Percentiles rank a stretch among this genome's conserved stretches.
Conservation (phyloP, 345 rosid species). For the Syzygium jambos region DNA sequence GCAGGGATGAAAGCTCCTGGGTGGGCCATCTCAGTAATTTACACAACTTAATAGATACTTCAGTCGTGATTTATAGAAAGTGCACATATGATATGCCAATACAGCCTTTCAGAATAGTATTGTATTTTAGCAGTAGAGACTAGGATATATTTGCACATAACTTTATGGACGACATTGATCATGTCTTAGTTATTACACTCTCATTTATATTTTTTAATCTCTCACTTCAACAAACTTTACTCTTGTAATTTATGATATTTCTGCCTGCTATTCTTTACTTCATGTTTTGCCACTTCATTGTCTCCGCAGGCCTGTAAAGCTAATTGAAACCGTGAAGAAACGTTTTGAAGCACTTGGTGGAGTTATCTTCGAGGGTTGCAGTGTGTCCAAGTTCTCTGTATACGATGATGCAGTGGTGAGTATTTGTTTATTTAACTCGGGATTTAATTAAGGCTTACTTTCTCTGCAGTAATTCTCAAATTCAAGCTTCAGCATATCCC, state of each 20-base stretch:
- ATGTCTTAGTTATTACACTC: neutral
- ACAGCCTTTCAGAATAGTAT: neutral
- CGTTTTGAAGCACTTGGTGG: constrained; percentile 81
- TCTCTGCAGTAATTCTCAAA: neutral
- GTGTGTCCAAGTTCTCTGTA: constrained; percentile 48
- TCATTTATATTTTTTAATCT: neutral
- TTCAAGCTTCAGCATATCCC: neutral
- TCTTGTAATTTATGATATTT: neutral
- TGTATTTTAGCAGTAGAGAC: neutral
- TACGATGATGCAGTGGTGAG: constrained; percentile 78
- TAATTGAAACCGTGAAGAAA: constrained; percentile 66
- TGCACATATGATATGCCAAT: neutral
- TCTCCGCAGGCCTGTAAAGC: constrained; percentile 69
- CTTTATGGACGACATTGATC: neutral
- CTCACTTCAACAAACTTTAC: neutral
- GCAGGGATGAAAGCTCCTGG: neutral
- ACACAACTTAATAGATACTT: neutral
- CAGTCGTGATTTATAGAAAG: neutral
- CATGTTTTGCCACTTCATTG: neutral
- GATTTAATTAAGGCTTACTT: neutral
- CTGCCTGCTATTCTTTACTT: neutral
- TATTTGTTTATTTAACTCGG: neutral
- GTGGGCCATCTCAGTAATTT: neutral
- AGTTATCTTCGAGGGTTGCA: constrained; percentile 67
- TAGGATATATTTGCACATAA: neutral